These are phyloP conservation scores for Penium margaritaceum DNA, from an alignment of 139 green algal species.

Conservation along the genomic window DNA sequence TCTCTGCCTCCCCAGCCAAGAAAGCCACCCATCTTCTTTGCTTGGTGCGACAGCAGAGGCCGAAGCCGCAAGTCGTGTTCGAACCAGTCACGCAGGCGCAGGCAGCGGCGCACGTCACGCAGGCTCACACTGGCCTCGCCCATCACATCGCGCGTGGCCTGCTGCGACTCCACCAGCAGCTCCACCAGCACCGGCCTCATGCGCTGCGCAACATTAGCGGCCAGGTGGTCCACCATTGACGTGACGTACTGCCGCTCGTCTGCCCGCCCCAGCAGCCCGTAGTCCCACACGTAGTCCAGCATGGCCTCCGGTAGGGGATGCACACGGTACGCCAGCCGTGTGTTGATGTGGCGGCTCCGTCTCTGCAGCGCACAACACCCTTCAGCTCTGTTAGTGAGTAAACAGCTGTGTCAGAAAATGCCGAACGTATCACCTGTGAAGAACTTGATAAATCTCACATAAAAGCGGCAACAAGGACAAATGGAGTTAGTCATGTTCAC, in stretches of 20 bases:
- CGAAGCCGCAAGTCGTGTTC: neutral
- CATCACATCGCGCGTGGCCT: neutral
- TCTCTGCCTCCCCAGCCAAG: no score
- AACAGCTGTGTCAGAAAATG: no score
- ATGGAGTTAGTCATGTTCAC: no score
- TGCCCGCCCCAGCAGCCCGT: constrained; percentile 12
- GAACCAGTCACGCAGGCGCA: constrained; percentile 33
- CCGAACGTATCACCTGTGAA: no score
- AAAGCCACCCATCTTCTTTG: no score
- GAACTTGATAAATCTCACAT: no score
- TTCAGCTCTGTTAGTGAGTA: no score
- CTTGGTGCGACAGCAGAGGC: no score
- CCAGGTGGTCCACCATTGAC: constrained; percentile 25
- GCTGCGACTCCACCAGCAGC: constrained; percentile 30
- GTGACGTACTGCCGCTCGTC: constrained; percentile 44
- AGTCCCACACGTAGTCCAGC: constrained; percentile 48
- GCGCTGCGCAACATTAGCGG: neutral
- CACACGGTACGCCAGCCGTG: constrained; percentile 40
- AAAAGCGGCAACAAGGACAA: no score
- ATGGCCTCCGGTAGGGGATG: constrained; percentile 43
- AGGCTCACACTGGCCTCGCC: constrained; percentile 25
- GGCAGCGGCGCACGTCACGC: constrained; percentile 40
- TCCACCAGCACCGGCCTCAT: constrained; percentile 46
- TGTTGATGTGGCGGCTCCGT: neutral
- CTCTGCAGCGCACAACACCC: no score